These are phyloP conservation scores for Candida germanica DNA, from an alignment of 805 yeast species.

Conservation along the genomic window DNA sequence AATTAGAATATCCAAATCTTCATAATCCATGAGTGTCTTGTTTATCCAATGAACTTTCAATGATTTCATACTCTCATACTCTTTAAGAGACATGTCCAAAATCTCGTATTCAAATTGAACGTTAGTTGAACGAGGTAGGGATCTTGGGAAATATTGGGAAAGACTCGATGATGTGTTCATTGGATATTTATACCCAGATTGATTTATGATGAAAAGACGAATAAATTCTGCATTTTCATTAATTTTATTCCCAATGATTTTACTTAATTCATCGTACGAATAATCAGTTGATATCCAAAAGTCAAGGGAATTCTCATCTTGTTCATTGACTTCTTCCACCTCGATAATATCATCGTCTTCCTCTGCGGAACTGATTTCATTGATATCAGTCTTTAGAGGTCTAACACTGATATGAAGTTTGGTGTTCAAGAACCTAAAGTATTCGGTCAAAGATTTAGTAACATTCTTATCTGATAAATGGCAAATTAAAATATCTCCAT, in stretches of 20 bases:
- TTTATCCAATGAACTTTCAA: constrained; percentile 66
- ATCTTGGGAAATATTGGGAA: constrained; percentile 40
- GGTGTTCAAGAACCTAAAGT: constrained; percentile 53
- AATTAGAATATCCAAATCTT: constrained; percentile 65
- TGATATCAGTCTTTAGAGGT: constrained; percentile 7
- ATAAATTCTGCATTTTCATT: constrained; percentile 57
- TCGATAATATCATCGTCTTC: constrained; percentile 35
- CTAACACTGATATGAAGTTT: constrained; percentile 56
- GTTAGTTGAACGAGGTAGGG: constrained; percentile 43
- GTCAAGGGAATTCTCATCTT: constrained; percentile 35
- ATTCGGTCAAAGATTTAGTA: constrained; percentile 25
- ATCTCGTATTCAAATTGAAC: constrained; percentile 67
- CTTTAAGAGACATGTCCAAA: constrained; percentile 68
- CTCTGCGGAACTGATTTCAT: constrained; percentile 36
- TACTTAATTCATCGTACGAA: constrained; percentile 56
- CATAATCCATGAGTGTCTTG: constrained; percentile 65
- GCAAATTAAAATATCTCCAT: constrained; percentile 63
- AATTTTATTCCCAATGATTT: constrained; percentile 54
- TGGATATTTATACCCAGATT: constrained; percentile 56
- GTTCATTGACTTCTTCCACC: constrained; percentile 4
- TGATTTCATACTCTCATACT: constrained; percentile 71
- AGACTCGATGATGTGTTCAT: constrained; percentile 32
- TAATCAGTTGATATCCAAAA: constrained; percentile 69
- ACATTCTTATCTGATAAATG: constrained; percentile 18
- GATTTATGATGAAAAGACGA: constrained; percentile 60